Percentiles rank a stretch among this genome's conserved stretches.
Conservation (phyloP, 176 grass and related monocot species). For the Oryza glaberrima region DNA sequence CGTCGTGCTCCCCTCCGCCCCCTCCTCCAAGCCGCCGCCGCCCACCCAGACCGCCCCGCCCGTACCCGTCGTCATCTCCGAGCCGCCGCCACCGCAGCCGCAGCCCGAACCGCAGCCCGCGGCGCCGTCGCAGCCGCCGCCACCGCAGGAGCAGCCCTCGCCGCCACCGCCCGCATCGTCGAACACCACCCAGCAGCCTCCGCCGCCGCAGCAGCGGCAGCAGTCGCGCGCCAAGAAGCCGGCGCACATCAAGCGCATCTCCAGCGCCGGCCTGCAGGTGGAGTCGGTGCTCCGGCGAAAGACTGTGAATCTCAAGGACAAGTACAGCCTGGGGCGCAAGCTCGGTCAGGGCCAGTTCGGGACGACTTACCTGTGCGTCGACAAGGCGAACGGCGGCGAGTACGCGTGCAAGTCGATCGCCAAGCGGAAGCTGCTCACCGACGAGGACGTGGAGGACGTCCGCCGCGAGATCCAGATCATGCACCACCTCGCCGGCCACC, state of each 20-base stretch:
- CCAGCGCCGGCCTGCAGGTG: conserved; percentile 58
- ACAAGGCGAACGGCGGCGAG: conserved; percentile 49
- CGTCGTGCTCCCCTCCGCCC: conserved; percentile 36
- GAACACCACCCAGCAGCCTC: background rate
- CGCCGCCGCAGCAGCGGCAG: conserved; percentile 16
- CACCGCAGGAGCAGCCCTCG: background rate
- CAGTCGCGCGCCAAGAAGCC: conserved; percentile 39
- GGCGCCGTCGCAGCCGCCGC: background rate
- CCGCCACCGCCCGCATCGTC: background rate
- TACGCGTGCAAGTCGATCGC: conserved; percentile 78
- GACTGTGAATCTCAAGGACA: conserved; percentile 58
- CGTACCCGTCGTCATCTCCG: conserved; percentile 43
- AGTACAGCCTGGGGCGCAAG: conserved; percentile 54
- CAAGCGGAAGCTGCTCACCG: conserved; percentile 68
- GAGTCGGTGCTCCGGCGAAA: conserved; percentile 59
- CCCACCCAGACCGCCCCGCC: conserved; percentile 27
- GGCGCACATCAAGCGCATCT: conserved; percentile 59
- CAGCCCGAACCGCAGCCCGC: background rate
- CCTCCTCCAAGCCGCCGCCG: background rate
- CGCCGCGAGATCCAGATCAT: conserved; percentile 68
- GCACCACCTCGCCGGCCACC: conserved; percentile 65
- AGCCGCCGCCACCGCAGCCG: background rate
- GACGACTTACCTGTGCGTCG: conserved; percentile 60
- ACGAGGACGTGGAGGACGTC: conserved; percentile 74
- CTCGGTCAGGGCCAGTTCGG: conserved; percentile 63